These are phyloP conservation scores for Striga asiatica DNA, from an alignment of 257 asterid genomes.

Conservation along the genomic window DNA sequence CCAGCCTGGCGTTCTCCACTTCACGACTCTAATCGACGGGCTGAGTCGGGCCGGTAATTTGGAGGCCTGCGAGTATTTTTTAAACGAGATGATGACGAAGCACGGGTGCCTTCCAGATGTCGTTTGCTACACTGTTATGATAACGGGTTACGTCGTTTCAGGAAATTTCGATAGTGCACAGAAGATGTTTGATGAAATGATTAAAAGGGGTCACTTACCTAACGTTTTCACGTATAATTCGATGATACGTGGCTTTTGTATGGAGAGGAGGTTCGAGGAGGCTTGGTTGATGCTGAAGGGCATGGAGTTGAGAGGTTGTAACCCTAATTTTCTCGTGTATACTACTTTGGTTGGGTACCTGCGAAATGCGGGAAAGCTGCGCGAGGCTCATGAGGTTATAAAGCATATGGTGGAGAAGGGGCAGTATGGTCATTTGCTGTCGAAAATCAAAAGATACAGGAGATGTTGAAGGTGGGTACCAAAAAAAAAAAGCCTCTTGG, in stretches of 20 bases:
- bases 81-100: constrained; percentile 59
- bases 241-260: constrained; percentile 88
- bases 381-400: constrained; percentile 66
- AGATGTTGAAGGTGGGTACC: constrained; percentile 54
- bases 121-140: constrained; percentile 83
- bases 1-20: constrained; percentile 72
- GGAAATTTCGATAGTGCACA: constrained; percentile 59
- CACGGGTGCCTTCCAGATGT: constrained; percentile 74
- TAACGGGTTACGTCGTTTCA: constrained; percentile 72
- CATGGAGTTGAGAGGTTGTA: constrained; percentile 82
- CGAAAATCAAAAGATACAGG: constrained; percentile 60
- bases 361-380: constrained; percentile 68
- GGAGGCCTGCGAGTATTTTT: constrained; percentile 75
- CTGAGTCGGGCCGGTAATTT: constrained; percentile 86
- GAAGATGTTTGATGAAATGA: constrained; percentile 58
- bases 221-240: constrained; percentile 91
- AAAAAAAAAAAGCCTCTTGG: no score
- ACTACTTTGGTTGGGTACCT: constrained; percentile 75
- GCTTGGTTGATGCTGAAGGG: constrained; percentile 73
- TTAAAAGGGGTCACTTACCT: constrained; percentile 59
- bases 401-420: constrained; percentile 85
- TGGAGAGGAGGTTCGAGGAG: constrained; percentile 61
- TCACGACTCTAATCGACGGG: constrained; percentile 86
- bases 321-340: constrained; percentile 89
- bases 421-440: constrained; percentile 47